phyloP scores from a whole-genome alignment of 1,284 basidiomycete genomes.

The Tilletia setariae region DNA sequence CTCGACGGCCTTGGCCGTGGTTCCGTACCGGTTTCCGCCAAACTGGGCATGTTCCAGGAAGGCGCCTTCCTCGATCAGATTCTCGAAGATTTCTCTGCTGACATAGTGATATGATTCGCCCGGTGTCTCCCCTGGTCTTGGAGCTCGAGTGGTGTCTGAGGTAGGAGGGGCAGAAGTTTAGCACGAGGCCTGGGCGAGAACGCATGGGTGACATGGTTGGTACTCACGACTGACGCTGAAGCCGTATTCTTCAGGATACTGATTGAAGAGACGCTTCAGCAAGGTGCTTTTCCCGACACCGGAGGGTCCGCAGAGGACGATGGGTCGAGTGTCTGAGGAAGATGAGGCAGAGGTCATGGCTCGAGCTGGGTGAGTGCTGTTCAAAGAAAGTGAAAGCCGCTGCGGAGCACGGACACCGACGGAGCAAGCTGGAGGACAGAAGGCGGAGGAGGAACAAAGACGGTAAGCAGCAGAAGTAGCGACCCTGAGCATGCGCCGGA shows the following conservation, averaged over 20 bases:
- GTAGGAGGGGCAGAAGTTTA: not conserved
- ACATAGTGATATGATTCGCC: conserved; percentile 67
- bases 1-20: conserved; percentile 69
- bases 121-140: conserved; percentile 76
- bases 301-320: conserved; percentile 77
- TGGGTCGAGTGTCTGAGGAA: conserved; percentile 56
- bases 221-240: conserved; percentile 83
- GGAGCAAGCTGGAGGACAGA: no score
- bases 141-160: conserved; percentile 83
- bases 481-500: no score
- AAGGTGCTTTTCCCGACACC: conserved; percentile 94
- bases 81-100: conserved; percentile 59
- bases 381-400: no score
- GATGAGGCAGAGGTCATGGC: not conserved
- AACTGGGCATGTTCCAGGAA: conserved; percentile 71
- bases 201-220: no score
- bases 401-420: no score
- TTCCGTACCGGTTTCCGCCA: conserved; percentile 87
- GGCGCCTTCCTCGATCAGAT: conserved; percentile 59
- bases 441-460: no score
- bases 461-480: no score
- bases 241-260: conserved; percentile 80
- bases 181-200: no score
- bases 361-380: no score
- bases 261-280: conserved; percentile 75